Conservation (phyloP, 306 rosid genomes). For the Rosa rugosa region DNA sequence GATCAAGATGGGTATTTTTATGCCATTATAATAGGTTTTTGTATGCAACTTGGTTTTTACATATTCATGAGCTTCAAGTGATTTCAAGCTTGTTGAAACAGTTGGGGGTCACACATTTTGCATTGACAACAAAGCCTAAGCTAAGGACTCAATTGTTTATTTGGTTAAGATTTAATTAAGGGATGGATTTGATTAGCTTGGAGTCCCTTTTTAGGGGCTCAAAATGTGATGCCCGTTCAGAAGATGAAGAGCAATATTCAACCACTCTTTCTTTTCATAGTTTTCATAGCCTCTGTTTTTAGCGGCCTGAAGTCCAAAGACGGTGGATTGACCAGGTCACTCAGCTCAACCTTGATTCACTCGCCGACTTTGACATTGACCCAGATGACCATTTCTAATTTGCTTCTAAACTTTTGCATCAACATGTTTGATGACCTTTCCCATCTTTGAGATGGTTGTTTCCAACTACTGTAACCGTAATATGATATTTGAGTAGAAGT, state of each 20-base stretch:
- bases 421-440: conserved; percentile 12
- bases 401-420: conserved; percentile 8
- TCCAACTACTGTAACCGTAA: conserved; percentile 7
- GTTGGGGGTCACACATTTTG: neutral
- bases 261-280: conserved; percentile 2
- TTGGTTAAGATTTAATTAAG: neutral
- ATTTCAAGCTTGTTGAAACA: neutral
- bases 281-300: neutral
- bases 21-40: too few relatives aligned
- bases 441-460: conserved; percentile 9
- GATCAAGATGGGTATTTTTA: neutral
- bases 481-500: neutral
- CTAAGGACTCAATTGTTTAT: neutral
- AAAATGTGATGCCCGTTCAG: neutral
- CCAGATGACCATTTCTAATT: conserved; percentile 31
- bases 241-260: conserved; percentile 9
- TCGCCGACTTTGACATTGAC: conserved; percentile 47
- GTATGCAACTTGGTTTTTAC: neutral
- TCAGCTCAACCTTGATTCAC: conserved; percentile 12
- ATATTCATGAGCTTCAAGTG: neutral
- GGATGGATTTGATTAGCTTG: neutral
- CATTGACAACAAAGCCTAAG: conserved; percentile 11
- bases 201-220: conserved; percentile 11
- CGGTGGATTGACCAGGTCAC: conserved; percentile 43
- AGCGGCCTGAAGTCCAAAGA: conserved; percentile 20